Base-by-base conservation (phyloP, 768 basidiomycete species). In the Hydnum rufescens region DNA sequence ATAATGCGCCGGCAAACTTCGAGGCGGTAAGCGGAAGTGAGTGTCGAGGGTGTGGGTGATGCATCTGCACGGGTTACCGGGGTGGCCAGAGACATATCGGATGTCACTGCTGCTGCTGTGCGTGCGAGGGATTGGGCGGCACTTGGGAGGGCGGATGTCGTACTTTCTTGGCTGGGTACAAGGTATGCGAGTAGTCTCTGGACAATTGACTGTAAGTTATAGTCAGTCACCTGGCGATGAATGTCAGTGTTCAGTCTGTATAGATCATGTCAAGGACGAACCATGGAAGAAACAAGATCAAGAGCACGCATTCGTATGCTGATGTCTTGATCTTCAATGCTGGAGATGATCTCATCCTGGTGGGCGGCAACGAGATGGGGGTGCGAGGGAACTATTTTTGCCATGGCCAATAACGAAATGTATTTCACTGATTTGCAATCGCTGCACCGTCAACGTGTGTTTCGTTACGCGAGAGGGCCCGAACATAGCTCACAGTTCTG, bases 271-370 rank as follows among this genome's bases (percentile, higher is more conserved):
- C 8, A 8, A 13, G 25, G 13, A 59, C 71, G 58, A 61, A 89
- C 93, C 82, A 99, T 93, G 3, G 85, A 86, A 23, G 87, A 83
- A 26, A 96, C 75, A 3, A 99, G 73, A 60, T 97, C 95, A 25
- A 99, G 74, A 1, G 93, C 90, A 53, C 95, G 74, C 82, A 96
- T 85, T 16, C 95, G 77, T 54, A 99, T 96, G 54, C 87, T 92
- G 52, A 96, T 80, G 63, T 99, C 95, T 55, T 82, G 76, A 60
- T 97, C 93, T 58, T 85, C 82, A 50, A 96, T 74, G 58, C 88
- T 93, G 1, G 80, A 68, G 43, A 97, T 70, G 46, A 99, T 92
- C 42, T 81, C 85, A 55, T 87, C 82, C 60, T 95, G 87, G 64
- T 99, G 85, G 60, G 87, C 81, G 4, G 84, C 82, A 8, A 97